Conservation (phyloP, 805 yeast genomes). For the Suhomyces pyralidae region DNA sequence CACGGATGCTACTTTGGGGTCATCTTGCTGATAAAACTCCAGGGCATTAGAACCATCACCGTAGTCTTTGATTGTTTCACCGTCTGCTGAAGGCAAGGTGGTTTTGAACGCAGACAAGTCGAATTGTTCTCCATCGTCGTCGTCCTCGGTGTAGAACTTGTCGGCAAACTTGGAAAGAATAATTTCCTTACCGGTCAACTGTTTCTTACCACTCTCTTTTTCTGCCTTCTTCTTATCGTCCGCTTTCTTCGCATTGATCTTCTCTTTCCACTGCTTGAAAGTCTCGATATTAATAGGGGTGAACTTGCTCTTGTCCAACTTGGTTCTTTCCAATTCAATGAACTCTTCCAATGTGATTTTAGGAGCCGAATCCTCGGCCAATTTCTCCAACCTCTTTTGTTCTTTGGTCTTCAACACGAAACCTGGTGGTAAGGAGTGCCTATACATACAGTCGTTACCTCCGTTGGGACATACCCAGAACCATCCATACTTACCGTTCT, state of each 20-base stretch:
- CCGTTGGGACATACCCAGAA: slow-evolving; percentile 97
- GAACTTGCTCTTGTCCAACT: slow-evolving; percentile 66
- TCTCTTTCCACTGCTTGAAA: slow-evolving; percentile 78
- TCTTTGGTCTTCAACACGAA: slow-evolving; percentile 96
- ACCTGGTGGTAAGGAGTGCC: slow-evolving; percentile 95
- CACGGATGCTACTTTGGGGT: background rate
- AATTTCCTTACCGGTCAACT: slow-evolving; percentile 65
- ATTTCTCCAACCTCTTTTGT: slow-evolving; percentile 83
- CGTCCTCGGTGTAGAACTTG: slow-evolving; percentile 53
- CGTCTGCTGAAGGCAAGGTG: slow-evolving; percentile 49
- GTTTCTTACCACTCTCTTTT: slow-evolving; percentile 41
- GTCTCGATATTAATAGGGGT: slow-evolving; percentile 86
- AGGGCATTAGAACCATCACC: slow-evolving; percentile 59
- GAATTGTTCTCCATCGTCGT: slow-evolving; percentile 48
- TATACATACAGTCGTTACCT: slow-evolving; percentile 89
- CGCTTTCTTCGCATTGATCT: slow-evolving; percentile 58
- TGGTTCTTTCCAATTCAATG: slow-evolving; percentile 87
- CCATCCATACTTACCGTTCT: slow-evolving; percentile 97
- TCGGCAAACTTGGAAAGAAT: slow-evolving; percentile 58
- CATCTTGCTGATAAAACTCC: slow-evolving; percentile 16
- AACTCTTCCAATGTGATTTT: slow-evolving; percentile 94
- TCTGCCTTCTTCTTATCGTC: slow-evolving; percentile 30
- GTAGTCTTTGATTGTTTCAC: slow-evolving; percentile 58
- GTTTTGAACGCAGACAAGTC: slow-evolving; percentile 59
- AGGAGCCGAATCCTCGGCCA: slow-evolving; percentile 80